Base-by-base conservation (phyloP, 371 early-diverging fungal species). In the Rhizopus microsporus region DNA sequence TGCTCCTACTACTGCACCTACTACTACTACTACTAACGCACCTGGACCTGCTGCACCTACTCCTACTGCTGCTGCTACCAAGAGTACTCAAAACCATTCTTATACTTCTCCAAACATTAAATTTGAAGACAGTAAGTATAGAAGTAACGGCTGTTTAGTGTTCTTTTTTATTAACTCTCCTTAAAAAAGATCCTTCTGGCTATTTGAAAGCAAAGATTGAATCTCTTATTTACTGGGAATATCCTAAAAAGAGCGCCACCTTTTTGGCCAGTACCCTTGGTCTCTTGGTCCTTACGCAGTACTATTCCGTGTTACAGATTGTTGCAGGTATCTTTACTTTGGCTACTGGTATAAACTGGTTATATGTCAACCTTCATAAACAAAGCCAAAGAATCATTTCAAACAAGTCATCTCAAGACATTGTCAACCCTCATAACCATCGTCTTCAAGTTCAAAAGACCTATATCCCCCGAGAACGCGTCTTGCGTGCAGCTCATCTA, bases 161-260 rank as follows among this genome's bases (percentile, higher is more conserved):
- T 2, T 23, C 2, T 23, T 23, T 37, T 37, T 37, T 5, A 37
- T 23, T 46, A 32, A 17, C 13, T 23, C 55, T 13, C 34, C 45
- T 30, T 33, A 43, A 7, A 81, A 43, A 7, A 81, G 82, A 77
- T 42, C 76, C 74, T n/a, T 62, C 75, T 23, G 55, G 65, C 10
- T 80, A 77, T 62, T 71, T 83, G 55, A 72, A 72, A 10, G 65
- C 78, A 23, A 60, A 74, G 39, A 59, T 72, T 30, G 68, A 72
- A 52, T 78, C 77, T 40, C 73, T 83, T 31, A 64, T 83, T 51
- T 77, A 76, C 50, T 84, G 84, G 84, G 80, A 84, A 60, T 66
- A 77, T 29, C 84, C 82, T 13, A 37, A 66, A 31, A 68, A 75
- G 51, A 75, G 79, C 16, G 82, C 66, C 42, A 65, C 56, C 5